Evolutionary conservation across 305 asterid genomes (phyloP), one percentile per base, ranked within the genome.

Genomic region (Fraxinus dipetala): DNA sequence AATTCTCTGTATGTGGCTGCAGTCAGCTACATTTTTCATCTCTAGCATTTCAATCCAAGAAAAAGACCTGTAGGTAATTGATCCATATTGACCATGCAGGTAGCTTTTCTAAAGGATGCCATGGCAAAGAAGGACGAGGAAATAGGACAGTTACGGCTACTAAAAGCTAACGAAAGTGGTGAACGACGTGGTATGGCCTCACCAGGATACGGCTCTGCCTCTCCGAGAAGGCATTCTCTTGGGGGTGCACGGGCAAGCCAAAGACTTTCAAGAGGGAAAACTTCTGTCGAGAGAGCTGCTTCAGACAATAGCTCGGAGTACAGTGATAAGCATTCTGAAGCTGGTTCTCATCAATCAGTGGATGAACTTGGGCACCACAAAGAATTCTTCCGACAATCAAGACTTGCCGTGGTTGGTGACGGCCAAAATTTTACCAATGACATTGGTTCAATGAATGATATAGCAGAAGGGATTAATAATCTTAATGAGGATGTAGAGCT

Each of bases 311-410:
- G 90, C 85, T 95, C 98, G 0, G 97, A 93, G 84, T 89, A 84
- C 88, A 95, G 97, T 69, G 97, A 94, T 86, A 92, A 90, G 91
- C 95, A 81, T 79, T 95, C 99, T 38, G 99, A 93, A 85, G 90
- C 94, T 72, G 93, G 95, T 77, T 95, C 98, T 36, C 97, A 89
- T 82, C 97, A 88, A 72, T 93, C 97, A 70, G 54, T 84, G 51
- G 97, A 95, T 28, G 99, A 93, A 32, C 85, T 92, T 76, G 91
- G 82, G 87, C 93, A 90, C 85, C 98, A 91, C 80, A 90, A 87
- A 72, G 98, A 94, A 20, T 94, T 94, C 81, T 91, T 93, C 75
- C 91, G 81, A 40, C 98, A 92, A 81, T 94, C 98, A 78, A 90
- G 94, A 86, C 92, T 90, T 80, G 92, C 93, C 81, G 85, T 76